Evolutionary conservation across 2,329 filamentous ascomycete genomes (phyloP).

Genomic region (Pseudohalonectria lignicola): DNA sequence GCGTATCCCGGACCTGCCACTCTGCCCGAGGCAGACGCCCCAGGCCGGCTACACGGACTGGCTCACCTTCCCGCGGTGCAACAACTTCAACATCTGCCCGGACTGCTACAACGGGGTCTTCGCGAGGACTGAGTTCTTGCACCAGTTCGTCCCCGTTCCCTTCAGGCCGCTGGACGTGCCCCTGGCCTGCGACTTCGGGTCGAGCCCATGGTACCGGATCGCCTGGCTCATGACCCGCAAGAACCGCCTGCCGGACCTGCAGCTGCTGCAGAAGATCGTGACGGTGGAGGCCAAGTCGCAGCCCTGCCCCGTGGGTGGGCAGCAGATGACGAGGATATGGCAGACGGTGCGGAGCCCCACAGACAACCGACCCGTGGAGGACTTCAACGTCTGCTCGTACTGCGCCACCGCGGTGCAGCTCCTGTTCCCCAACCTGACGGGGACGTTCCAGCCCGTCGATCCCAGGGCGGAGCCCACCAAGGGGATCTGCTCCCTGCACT

Average conservation of each 20-base stretch:
- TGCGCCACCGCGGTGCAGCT: constrained; percentile 64
- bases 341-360: constrained; percentile 62
- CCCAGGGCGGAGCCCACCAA: constrained; percentile 30
- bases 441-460: constrained; percentile 49
- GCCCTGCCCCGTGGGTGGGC: constrained; percentile 48
- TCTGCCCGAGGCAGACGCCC: constrained; percentile 57
- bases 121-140: constrained; percentile 53
- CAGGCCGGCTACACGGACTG: constrained; percentile 62
- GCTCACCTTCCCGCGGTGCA: constrained; percentile 62
- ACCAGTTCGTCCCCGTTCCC: constrained; percentile 52
- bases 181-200: constrained; percentile 68
- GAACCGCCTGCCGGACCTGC: constrained; percentile 52
- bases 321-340: constrained; percentile 54
- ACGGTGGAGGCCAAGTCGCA: constrained; percentile 44
- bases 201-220: constrained; percentile 68
- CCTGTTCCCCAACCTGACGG: constrained; percentile 61
- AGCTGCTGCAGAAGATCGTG: constrained; percentile 59
- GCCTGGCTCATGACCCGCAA: constrained; percentile 75
- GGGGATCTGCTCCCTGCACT: constrained; percentile 60
- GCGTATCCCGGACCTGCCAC: constrained; percentile 40
- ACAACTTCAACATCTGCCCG: constrained; percentile 71
- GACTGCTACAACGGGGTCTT: constrained; percentile 67
- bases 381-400: constrained; percentile 65
- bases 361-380: constrained; percentile 49
- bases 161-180: constrained; percentile 44